Conservation (phyloP, 805 yeast species). For the Metschnikowia kunwiensis region DNA sequence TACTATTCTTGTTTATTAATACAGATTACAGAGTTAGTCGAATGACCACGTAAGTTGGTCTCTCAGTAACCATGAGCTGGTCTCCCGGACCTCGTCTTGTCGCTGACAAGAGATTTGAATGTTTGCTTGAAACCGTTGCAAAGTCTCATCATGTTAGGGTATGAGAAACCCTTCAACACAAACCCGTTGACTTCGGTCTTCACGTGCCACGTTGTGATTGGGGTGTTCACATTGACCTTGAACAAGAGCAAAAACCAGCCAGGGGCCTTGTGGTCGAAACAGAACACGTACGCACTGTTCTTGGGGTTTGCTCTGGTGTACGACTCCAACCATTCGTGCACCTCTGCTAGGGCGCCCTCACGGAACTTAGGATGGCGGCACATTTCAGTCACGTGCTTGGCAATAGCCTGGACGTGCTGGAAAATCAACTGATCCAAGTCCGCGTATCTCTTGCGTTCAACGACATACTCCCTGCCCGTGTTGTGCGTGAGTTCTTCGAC, state of each 20-base stretch:
- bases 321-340: conserved; percentile 80
- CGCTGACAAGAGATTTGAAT: conserved; percentile 34
- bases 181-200: conserved; percentile 87
- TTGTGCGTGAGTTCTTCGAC: conserved; percentile 72
- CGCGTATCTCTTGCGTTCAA: conserved; percentile 67
- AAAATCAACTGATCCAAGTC: conserved; percentile 94
- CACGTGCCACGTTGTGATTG: conserved; percentile 83
- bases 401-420: conserved; percentile 79
- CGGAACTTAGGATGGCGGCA: conserved; percentile 84
- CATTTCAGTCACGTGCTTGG: conserved; percentile 80
- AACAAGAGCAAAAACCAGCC: conserved; percentile 91
- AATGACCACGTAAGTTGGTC: background rate
- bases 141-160: conserved; percentile 83
- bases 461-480: conserved; percentile 55
- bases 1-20: too few relatives aligned
- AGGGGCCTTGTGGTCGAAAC: conserved; percentile 84
- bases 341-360: conserved; percentile 73
- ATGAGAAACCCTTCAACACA: conserved; percentile 70
- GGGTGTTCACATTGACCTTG: conserved; percentile 69
- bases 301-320: conserved; percentile 89
- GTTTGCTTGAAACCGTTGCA: conserved; percentile 93
- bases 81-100: conserved; percentile 17
- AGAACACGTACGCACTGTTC: conserved; percentile 86
- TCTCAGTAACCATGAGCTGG: conserved; percentile 15
- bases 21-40: too few relatives aligned